These are phyloP conservation scores for Rhodotorula sp. DNA, from an alignment of 1,284 basidiomycete genomes.

Conservation along the genomic window DNA sequence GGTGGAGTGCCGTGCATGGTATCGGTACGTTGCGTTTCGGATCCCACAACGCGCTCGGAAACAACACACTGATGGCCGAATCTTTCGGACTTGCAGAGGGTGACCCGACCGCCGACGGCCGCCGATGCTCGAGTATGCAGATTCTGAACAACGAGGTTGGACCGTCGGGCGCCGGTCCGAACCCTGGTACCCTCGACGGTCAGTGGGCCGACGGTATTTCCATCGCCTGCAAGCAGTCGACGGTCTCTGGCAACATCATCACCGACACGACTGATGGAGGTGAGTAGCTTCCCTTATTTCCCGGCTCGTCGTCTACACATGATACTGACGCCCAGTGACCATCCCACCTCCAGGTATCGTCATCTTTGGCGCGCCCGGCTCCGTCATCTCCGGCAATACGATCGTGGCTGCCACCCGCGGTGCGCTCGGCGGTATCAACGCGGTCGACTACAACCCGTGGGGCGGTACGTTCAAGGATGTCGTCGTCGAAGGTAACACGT, in stretches of 20 bases:
- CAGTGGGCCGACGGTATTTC: slow-evolving; percentile 69
- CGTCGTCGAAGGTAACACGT: slow-evolving; percentile 67
- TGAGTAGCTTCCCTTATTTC: background rate
- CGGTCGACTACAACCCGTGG: slow-evolving; percentile 70
- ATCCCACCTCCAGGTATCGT: slow-evolving; percentile 51
- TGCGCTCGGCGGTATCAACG: slow-evolving; percentile 67
- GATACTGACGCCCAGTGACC: background rate
- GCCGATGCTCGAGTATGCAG: slow-evolving; percentile 34
- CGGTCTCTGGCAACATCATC: slow-evolving; percentile 70
- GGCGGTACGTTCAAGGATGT: slow-evolving; percentile 67
- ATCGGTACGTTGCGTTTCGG: slow-evolving; percentile 28
- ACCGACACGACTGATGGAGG: slow-evolving; percentile 62
- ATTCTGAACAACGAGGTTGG: slow-evolving; percentile 43
- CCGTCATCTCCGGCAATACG: slow-evolving; percentile 69
- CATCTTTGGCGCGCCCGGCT: slow-evolving; percentile 75
- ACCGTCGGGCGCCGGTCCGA: slow-evolving; percentile 31
- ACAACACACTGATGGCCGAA: background rate
- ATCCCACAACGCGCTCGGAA: background rate
- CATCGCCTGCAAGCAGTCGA: slow-evolving; percentile 64
- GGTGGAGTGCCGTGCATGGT: slow-evolving; percentile 42
- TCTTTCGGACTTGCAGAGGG: background rate
- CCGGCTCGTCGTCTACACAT: background rate
- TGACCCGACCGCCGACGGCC: slow-evolving; percentile 32
- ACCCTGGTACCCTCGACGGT: slow-evolving; percentile 12
- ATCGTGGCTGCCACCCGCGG: slow-evolving; percentile 54